These are phyloP conservation scores for Trametopsis cervina DNA, from an alignment of 768 basidiomycete genomes.

Conservation along the genomic window DNA sequence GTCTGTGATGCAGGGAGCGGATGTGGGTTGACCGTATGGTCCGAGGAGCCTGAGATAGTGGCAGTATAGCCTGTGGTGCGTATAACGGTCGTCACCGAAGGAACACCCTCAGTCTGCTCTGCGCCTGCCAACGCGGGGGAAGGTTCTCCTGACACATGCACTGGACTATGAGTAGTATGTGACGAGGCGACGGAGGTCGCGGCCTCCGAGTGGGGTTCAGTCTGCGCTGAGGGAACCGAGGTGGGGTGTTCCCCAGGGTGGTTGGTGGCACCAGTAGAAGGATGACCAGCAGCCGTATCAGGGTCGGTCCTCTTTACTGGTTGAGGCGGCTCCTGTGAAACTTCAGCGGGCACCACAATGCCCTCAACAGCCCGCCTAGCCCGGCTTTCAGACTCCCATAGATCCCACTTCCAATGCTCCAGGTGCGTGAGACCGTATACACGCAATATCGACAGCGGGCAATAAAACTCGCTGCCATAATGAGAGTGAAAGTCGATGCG, in stretches of 20 bases:
- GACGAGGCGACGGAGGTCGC: too few relatives aligned
- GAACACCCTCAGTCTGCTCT: neutral
- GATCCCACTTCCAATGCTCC: constrained; percentile 92
- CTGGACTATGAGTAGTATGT: neutral
- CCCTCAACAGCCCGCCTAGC: constrained; percentile 18
- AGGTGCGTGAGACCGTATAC: constrained; percentile 96
- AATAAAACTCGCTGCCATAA: constrained; percentile 94
- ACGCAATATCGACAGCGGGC: constrained; percentile 85
- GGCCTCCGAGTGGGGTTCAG: too few relatives aligned
- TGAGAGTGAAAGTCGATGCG: constrained; percentile 91
- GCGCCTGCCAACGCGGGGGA: neutral
- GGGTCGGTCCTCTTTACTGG: constrained; percentile 10
- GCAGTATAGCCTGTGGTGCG: neutral
- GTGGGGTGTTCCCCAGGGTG: too few relatives aligned
- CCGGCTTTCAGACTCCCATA: constrained; percentile 67
- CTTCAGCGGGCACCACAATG: constrained; percentile 21
- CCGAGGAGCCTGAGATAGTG: too few relatives aligned
- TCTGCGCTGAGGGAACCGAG: too few relatives aligned
- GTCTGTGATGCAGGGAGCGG: too few relatives aligned
- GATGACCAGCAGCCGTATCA: neutral
- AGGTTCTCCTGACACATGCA: neutral
- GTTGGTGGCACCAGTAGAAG: too few relatives aligned
- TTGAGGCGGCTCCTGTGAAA: constrained; percentile 14
- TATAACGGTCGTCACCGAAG: neutral
- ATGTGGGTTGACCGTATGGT: too few relatives aligned